Conservation (phyloP, 2,329 filamentous ascomycete genomes). For the Calonectria pseudoreteaudii region DNA sequence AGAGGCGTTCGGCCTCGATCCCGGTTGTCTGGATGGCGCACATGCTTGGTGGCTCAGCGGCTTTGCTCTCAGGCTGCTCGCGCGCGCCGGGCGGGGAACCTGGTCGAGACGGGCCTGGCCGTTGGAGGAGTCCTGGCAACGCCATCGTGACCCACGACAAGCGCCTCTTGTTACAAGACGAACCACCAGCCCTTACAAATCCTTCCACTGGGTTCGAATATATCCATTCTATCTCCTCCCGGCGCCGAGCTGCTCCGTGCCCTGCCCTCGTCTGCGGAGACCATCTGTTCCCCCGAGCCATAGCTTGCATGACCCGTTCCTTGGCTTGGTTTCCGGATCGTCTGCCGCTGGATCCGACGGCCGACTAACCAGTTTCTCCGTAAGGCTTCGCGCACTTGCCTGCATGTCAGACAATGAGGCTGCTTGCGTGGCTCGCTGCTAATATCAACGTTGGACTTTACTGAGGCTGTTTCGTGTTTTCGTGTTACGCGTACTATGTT, state of each 20-base stretch:
- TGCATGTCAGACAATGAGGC: not conserved
- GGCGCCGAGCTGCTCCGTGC: not conserved
- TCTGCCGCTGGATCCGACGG: constrained; percentile 10
- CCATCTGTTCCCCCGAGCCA: not conserved
- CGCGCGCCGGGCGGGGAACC: constrained; percentile 8
- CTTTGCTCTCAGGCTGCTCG: not conserved
- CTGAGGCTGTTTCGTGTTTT: not conserved
- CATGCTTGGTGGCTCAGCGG: not conserved
- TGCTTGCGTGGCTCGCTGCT: not conserved
- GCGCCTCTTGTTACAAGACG: not conserved
- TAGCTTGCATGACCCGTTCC: not conserved
- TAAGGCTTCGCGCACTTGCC: not conserved
- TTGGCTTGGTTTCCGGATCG: not conserved
- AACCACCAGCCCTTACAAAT: not conserved
- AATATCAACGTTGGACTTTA: not conserved
- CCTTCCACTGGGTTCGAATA: not conserved
- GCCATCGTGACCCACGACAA: not conserved
- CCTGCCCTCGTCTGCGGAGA: not conserved
- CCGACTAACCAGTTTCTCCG: not conserved
- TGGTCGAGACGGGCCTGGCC: constrained; percentile 4
- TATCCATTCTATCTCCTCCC: not conserved
- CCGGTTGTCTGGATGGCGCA: constrained; percentile 2
- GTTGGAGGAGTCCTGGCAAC: not conserved
- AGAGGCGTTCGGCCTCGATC: constrained; percentile 3
- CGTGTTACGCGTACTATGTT: not conserved